Conservation (phyloP, 768 basidiomycete genomes). For the Trametes maxima region DNA sequence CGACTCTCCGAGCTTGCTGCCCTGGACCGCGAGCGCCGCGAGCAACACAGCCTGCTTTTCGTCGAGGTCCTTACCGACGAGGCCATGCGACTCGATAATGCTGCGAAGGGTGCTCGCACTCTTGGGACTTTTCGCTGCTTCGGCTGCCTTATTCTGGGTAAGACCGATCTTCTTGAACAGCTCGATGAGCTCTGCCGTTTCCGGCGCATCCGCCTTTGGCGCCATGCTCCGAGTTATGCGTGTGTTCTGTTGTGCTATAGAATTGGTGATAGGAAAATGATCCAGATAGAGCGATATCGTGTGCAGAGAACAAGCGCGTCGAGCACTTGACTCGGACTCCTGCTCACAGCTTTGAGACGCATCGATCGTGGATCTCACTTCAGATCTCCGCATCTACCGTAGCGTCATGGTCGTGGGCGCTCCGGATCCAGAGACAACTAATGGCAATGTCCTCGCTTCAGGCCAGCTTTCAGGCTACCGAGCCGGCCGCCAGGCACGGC, state of each 20-base stretch:
- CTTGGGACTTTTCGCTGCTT: slow-evolving; percentile 82
- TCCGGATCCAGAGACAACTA: too few species aligned
- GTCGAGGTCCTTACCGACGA: slow-evolving; percentile 53
- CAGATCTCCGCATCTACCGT: slow-evolving; percentile 5
- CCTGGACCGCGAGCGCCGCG: slow-evolving; percentile 63
- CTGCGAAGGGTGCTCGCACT: slow-evolving; percentile 68
- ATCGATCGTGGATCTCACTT: slow-evolving; percentile 14
- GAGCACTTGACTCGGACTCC: background rate
- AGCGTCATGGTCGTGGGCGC: background rate
- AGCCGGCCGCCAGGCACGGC: too few species aligned
- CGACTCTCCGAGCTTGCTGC: slow-evolving; percentile 62
- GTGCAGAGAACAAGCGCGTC: background rate
- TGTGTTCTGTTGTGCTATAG: slow-evolving; percentile 2
- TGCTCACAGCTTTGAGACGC: background rate
- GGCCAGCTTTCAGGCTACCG: too few species aligned
- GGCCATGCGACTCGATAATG: slow-evolving; percentile 61
- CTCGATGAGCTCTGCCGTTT: slow-evolving; percentile 43
- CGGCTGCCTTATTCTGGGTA: slow-evolving; percentile 72
- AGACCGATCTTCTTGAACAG: slow-evolving; percentile 82
- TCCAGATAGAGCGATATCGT: background rate
- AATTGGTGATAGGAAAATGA: background rate
- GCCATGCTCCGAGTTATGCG: slow-evolving; percentile 14
- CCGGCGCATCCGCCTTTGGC: slow-evolving; percentile 33
- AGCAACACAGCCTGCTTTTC: slow-evolving; percentile 79
- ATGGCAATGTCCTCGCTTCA: too few species aligned